Conservation (phyloP, 352 stramenopile species). For the Thalassiosira hispida region DNA sequence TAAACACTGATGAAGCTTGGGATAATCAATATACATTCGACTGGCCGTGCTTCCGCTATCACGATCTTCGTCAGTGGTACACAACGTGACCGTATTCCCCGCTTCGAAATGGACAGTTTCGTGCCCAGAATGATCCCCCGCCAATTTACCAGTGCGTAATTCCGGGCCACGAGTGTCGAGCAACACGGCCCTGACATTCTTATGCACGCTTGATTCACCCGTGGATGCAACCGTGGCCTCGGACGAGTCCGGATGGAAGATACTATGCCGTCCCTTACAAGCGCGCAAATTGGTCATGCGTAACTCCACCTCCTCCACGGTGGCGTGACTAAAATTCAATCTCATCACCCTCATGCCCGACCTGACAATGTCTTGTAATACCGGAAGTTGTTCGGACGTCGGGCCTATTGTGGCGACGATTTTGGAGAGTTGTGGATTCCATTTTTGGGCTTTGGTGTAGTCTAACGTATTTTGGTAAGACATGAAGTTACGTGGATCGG, state of each 20-base stretch:
- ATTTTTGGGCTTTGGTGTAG: conserved; percentile 40
- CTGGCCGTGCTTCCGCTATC: conserved; percentile 60
- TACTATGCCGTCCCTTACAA: conserved; percentile 64
- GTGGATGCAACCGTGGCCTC: conserved; percentile 34
- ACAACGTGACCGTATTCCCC: conserved; percentile 66
- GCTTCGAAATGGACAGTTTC: conserved; percentile 70
- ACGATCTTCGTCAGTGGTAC: conserved; percentile 61
- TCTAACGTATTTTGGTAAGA: conserved; percentile 48
- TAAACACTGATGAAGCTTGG: conserved; percentile 64
- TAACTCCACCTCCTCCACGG: conserved; percentile 91
- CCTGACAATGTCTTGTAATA: conserved; percentile 75
- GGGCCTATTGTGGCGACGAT: conserved; percentile 84
- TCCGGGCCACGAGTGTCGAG: conserved; percentile 96
- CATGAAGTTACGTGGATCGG: conserved; percentile 49
- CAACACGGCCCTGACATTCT: conserved; percentile 88
- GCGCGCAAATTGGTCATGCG: conserved; percentile 90
- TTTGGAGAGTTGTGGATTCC: conserved; percentile 74
- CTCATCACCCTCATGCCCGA: conserved; percentile 96
- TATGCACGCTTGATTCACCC: conserved; percentile 38
- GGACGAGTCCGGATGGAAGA: conserved; percentile 30
- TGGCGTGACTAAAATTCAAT: conserved; percentile 99
- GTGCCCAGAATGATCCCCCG: conserved; percentile 71
- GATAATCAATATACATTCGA: conserved; percentile 82
- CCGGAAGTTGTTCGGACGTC: conserved; percentile 75
- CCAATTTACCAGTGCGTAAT: conserved; percentile 91